Evolutionary conservation across 768 basidiomycete genomes (phyloP).

Genomic region (Boletus rubropictus): DNA sequence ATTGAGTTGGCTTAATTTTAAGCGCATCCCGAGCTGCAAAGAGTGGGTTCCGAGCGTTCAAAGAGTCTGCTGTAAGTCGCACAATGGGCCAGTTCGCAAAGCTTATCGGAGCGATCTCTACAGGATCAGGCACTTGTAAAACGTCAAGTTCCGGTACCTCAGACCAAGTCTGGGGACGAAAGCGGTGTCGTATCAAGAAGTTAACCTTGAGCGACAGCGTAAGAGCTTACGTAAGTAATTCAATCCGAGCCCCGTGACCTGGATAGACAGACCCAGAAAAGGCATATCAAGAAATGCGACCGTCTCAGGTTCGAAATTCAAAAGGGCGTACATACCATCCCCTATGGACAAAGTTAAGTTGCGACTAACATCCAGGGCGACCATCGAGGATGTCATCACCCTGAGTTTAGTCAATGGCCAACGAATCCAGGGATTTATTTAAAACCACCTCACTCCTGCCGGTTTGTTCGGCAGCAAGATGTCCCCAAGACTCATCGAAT

Average conservation of each 20-base stretch:
- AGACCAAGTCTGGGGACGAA: background rate
- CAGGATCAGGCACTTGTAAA: slow-evolving; percentile 21
- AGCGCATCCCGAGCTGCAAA: slow-evolving; percentile 10
- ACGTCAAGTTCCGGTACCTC: slow-evolving; percentile 9
- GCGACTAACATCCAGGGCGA: slow-evolving; percentile 1
- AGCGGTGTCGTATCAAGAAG: slow-evolving; percentile 18
- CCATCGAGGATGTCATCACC: slow-evolving; percentile 24
- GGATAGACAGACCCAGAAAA: slow-evolving; percentile 10
- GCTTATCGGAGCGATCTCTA: slow-evolving; percentile 26
- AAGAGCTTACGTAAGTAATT: slow-evolving; percentile 18
- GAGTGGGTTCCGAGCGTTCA: slow-evolving; percentile 3
- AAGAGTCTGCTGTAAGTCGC: slow-evolving; percentile 4
- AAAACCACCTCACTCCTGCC: background rate
- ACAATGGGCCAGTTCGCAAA: slow-evolving; percentile 11
- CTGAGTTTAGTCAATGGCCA: slow-evolving; percentile 16
- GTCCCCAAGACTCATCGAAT: background rate
- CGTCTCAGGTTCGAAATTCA: slow-evolving; percentile 5
- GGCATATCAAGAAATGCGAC: slow-evolving; percentile 18
- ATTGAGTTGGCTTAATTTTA: slow-evolving; percentile 8
- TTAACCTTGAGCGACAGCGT: slow-evolving; percentile 23
- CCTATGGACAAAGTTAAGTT: slow-evolving; percentile 26
- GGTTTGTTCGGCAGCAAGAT: slow-evolving; percentile 9
- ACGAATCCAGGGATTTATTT: slow-evolving; percentile 6
- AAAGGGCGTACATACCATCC: background rate
- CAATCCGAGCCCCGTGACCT: slow-evolving; percentile 19